Conservation (phyloP, 305 asterid genomes). For the Rubia tinctorum region DNA sequence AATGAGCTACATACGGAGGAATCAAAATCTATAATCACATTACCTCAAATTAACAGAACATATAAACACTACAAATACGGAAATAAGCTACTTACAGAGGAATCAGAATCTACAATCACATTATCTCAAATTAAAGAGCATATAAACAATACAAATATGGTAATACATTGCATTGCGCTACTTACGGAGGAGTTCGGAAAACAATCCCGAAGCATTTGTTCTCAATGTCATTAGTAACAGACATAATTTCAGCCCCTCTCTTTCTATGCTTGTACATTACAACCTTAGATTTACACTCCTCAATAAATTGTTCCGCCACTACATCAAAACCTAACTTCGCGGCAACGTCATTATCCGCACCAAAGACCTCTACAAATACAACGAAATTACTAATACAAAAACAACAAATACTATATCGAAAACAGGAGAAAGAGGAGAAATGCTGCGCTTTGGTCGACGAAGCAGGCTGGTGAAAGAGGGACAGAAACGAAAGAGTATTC, state of each 20-base stretch:
- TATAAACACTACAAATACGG: neutral
- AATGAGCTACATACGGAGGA: neutral
- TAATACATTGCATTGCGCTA: neutral
- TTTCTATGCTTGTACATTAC: slow-evolving; percentile 91
- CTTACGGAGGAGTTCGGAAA: slow-evolving; percentile 97
- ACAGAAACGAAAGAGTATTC: too few species aligned
- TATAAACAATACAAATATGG: too few species aligned
- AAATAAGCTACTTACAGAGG: neutral
- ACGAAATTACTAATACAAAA: neutral
- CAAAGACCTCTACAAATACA: slow-evolving; percentile 40
- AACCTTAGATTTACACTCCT: slow-evolving; percentile 93
- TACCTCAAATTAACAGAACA: neutral
- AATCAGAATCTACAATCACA: neutral
- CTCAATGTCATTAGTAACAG: slow-evolving; percentile 91
- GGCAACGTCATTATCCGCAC: slow-evolving; percentile 74
- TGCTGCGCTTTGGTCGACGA: too few species aligned
- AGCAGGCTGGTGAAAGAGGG: too few species aligned
- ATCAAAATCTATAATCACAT: neutral
- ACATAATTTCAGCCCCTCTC: slow-evolving; percentile 95
- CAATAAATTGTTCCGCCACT: slow-evolving; percentile 81
- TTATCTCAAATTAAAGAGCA: neutral
- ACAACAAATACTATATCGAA: neutral
- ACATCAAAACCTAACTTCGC: slow-evolving; percentile 91
- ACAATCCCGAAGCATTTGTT: slow-evolving; percentile 96
- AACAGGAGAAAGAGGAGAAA: too few species aligned